Conservation (phyloP, 768 basidiomycete genomes). For the Gloeophyllum trabeum region DNA sequence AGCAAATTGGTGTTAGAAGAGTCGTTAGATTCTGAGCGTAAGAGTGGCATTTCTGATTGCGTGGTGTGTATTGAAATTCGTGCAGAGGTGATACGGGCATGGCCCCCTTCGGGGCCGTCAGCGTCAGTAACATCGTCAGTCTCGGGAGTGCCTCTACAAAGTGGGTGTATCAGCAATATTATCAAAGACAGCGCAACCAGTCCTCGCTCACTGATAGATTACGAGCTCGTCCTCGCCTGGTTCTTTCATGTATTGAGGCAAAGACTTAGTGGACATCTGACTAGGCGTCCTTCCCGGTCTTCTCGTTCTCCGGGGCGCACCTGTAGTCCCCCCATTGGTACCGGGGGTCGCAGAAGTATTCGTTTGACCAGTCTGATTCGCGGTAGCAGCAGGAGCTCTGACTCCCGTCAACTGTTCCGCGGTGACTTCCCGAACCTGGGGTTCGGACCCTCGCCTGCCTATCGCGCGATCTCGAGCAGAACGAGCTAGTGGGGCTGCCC, state of each 20-base stretch:
- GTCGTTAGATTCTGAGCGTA: not conserved
- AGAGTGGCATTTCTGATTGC: not conserved
- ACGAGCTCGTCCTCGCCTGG: slow-evolving; percentile 78
- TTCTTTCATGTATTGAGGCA: slow-evolving; percentile 77
- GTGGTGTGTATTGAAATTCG: not conserved
- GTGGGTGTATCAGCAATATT: too few species aligned
- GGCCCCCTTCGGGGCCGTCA: slow-evolving; percentile 4
- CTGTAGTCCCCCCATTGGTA: too few species aligned
- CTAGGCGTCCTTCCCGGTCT: slow-evolving; percentile 54
- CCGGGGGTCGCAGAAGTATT: too few species aligned
- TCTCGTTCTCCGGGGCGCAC: too few species aligned
- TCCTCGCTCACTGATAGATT: slow-evolving; percentile 37
- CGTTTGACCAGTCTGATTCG: slow-evolving; percentile 20
- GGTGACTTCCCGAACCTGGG: slow-evolving; percentile 28
- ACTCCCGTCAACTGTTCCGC: slow-evolving; percentile 46
- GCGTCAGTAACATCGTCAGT: slow-evolving; percentile 15
- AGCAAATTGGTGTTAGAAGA: not conserved
- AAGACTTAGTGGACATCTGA: slow-evolving; percentile 66
- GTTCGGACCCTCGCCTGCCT: slow-evolving; percentile 10
- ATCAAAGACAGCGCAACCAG: too few species aligned
- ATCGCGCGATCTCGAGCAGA: slow-evolving; percentile 11
- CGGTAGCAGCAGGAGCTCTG: slow-evolving; percentile 13
- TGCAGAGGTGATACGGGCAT: not conserved
- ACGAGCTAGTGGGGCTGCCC: not conserved
- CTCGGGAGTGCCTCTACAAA: slow-evolving; percentile 16